phyloP scores from a whole-genome alignment of 1,139 yeast genomes.

The Lodderomyces metapsilosis region DNA sequence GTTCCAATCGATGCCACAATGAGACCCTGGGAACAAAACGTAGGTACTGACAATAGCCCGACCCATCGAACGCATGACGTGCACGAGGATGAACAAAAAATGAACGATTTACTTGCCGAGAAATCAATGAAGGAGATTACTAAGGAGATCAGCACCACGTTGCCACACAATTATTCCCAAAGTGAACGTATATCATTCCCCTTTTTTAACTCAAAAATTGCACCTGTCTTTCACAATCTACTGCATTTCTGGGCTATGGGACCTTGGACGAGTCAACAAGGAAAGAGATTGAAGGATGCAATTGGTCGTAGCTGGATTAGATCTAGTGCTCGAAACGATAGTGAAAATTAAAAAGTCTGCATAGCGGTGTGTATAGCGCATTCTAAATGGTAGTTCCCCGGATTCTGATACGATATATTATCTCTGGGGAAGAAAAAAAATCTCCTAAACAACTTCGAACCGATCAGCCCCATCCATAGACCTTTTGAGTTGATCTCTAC shows the following conservation, averaged over 20 bases:
- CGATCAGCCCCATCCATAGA: too few relatives aligned
- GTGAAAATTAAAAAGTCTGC: not conserved
- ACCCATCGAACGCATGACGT: not conserved
- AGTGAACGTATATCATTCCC: conserved; percentile 26
- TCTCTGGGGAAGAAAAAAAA: too few relatives aligned
- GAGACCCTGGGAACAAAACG: conserved; percentile 59
- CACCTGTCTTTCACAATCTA: conserved; percentile 48
- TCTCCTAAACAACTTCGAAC: too few relatives aligned
- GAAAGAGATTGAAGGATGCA: conserved; percentile 48
- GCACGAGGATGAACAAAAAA: not conserved
- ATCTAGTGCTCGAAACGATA: conserved; percentile 13
- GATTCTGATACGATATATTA: not conserved
- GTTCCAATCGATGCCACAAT: conserved; percentile 50
- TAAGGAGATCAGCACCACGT: conserved; percentile 14
- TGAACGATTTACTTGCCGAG: conserved; percentile 8
- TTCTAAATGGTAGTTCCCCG: not conserved
- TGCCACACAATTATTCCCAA: conserved; percentile 28
- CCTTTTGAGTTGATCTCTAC: too few relatives aligned
- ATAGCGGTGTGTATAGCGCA: not conserved
- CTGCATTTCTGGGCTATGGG: conserved; percentile 71
- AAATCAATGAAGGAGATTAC: conserved; percentile 14
- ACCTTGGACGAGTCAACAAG: conserved; percentile 50
- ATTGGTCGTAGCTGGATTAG: conserved; percentile 41
- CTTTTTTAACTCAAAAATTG: conserved; percentile 27
- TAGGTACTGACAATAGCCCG: not conserved